Percentiles rank a stretch among this genome's conserved stretches.
These are phyloP conservation scores for Taxillus chinensis DNA, from an alignment of 164 flowering plant genomes.

Conservation along the genomic window DNA sequence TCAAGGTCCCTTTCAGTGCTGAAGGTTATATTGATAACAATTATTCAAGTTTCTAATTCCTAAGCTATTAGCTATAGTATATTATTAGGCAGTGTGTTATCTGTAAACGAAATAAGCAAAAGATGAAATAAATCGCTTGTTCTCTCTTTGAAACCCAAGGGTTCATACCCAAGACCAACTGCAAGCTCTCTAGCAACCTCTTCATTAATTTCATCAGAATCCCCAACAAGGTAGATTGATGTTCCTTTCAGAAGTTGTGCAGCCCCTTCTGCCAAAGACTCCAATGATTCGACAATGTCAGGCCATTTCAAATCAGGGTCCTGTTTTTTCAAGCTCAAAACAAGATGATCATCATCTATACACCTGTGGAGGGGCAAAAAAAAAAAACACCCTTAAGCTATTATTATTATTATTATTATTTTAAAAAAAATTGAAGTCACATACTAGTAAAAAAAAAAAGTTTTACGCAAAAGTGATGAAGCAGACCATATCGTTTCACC, in stretches of 20 bases:
- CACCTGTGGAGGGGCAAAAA: constrained; percentile 37
- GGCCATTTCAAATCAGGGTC: constrained; percentile 90
- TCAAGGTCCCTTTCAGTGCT: too few relatives aligned
- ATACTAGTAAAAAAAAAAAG: background rate
- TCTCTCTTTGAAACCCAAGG: background rate
- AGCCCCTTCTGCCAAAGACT: constrained; percentile 63
- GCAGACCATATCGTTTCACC: constrained; percentile 92
- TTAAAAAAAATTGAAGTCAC: too few relatives aligned
- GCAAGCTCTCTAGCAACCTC: constrained; percentile 81
- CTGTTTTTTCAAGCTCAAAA: constrained; percentile 77
- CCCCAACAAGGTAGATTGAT: constrained; percentile 78
- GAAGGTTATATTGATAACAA: too few relatives aligned
- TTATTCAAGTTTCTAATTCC: too few relatives aligned
- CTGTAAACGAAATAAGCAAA: background rate
- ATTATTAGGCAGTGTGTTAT: too few relatives aligned
- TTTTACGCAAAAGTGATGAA: background rate
- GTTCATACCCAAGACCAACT: constrained; percentile 74
- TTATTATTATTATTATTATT: too few relatives aligned
- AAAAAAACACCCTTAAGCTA: background rate
- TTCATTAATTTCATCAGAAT: constrained; percentile 77
- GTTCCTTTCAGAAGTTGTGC: constrained; percentile 70
- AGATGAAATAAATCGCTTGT: background rate
- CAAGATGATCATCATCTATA: constrained; percentile 82
- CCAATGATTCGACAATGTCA: constrained; percentile 89
- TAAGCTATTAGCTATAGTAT: too few relatives aligned